Evolutionary conservation across 2,329 filamentous ascomycete genomes (phyloP).

Genomic region (Rhynchosporium secalis): DNA sequence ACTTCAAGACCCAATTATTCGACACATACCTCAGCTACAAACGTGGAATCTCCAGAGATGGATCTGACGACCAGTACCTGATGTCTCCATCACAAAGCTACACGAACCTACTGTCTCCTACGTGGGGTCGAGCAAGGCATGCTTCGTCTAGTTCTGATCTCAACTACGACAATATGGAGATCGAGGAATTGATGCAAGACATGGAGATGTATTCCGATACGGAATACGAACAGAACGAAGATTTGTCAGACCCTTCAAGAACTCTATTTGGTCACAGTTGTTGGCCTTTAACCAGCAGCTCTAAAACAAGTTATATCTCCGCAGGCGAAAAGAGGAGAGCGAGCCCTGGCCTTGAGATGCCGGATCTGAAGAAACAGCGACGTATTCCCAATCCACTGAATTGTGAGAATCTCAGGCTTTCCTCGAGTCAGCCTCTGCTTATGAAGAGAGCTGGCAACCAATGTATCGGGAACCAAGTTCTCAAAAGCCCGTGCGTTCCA

Average conservation of each 20-base stretch:
- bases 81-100: not conserved
- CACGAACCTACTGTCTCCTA: not conserved
- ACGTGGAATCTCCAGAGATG: not conserved
- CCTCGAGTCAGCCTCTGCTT: not conserved
- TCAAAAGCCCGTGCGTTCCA: not conserved
- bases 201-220: constrained; percentile 13
- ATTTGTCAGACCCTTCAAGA: not conserved
- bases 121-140: not conserved
- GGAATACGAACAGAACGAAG: constrained; percentile 4
- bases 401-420: not conserved
- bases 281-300: not conserved
- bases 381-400: not conserved
- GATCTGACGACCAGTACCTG: not conserved
- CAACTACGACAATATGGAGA: constrained; percentile 10
- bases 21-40: not conserved
- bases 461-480: not conserved
- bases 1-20: not conserved
- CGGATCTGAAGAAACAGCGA: not conserved
- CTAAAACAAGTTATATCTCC: not conserved
- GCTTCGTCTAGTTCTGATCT: not conserved
- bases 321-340: constrained; percentile 10
- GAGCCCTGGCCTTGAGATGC: not conserved
- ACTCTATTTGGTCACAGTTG: not conserved
- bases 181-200: constrained; percentile 12
- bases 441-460: not conserved